Base-by-base conservation (phyloP, 805 yeast species). In the Danielia reshetovae region DNA sequence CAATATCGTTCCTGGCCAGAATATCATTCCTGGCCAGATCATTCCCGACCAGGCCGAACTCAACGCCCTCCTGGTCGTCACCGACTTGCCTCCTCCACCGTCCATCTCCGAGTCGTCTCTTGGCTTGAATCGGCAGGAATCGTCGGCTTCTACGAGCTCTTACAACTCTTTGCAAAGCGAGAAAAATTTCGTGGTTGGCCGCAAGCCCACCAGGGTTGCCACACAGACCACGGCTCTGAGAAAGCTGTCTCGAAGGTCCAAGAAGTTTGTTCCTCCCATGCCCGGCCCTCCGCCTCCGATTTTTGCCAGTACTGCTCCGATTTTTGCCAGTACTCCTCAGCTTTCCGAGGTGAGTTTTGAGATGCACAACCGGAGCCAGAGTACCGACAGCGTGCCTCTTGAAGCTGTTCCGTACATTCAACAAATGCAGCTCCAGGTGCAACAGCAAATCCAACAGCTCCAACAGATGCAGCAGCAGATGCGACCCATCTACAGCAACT, bases 361-460 rank as follows among this genome's bases (percentile, higher is more conserved):
- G n/a, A n/a, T n/a, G n/a, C n/a, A n/a, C n/a, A n/a, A n/a, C n/a
- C 16, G 30, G 21, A 12, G 29, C 29, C n/a, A 25, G 15, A 9
- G 15, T 18, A n/a, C 7, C 9, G 18, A 22, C 23, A 4, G 18
- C 32, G 9, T 25, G 14, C 27, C 23, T n/a, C 18, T 28, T n/a
- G 17, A 28, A 23, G 12, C 15, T 8, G 8, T 28, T 19, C 14
- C 30, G 19, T 25, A 28, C 25, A 16, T 24, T 25, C 29, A 32
- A 19, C 19, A 32, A 32, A 18, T 29, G 25, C 25, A 32, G 21
- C 88, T 81, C 42, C 70, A 66, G 7, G 59, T 67, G 25, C 55
- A 79, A 23, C 57, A 80, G 43, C 63, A 62, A 12, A 65, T 81
- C 9, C 83, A 79, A 41, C 62, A 85, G 35, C 36, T 39, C 15